Evolutionary conservation across 148 eudicot genomes (phyloP), one percentile per base, ranked within the genome.

Genomic region (Fagopyrum esculentum): DNA sequence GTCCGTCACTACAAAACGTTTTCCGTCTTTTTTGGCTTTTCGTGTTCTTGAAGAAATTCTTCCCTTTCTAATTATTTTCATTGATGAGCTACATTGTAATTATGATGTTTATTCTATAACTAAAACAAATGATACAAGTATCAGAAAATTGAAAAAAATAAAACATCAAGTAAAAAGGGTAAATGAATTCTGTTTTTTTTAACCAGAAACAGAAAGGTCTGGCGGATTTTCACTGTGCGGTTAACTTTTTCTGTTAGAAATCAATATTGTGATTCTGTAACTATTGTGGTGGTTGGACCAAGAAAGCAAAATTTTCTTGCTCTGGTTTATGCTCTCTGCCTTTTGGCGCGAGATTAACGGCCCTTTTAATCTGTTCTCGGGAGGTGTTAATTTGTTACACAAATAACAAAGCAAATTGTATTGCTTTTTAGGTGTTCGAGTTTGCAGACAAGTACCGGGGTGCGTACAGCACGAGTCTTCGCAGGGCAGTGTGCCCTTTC

Each of bases 361-460:
- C 22, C 17, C 19, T 35, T 57, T 57, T 57, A 52, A 17, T 57
- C 6, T 2, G 19, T n/a, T 55, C 59, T 55, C 30, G 63, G 63
- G 11, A 50, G 54, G 54, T 16, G 54, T 50, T 54, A 54, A 54
- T 61, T 26, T 5, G 16, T 15, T 19, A 43, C 71, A 43, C 71
- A 6, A 66, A 40, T 66, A 66, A 66, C 71, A 66, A 43, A 66
- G 71, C 71, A 63, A 26, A 9, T 35, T 56, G 43, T 45, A 6
- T 70, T 44, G n/a, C 54, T 57, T 69, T 54, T 1, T 81, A 95
- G 99, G 98, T 95, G 69, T 95, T 95, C 83, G 82, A 88, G 81
- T 92, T 92, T 69, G 99, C 99, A 8, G 88, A 95, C 91, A 89
- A 71, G 70, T 79, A 90, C 82, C 78, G 99, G 69, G 99, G 98